These are phyloP conservation scores for Exophiala sp. DNA, from an alignment of 2,329 filamentous ascomycete genomes.

Conservation along the genomic window DNA sequence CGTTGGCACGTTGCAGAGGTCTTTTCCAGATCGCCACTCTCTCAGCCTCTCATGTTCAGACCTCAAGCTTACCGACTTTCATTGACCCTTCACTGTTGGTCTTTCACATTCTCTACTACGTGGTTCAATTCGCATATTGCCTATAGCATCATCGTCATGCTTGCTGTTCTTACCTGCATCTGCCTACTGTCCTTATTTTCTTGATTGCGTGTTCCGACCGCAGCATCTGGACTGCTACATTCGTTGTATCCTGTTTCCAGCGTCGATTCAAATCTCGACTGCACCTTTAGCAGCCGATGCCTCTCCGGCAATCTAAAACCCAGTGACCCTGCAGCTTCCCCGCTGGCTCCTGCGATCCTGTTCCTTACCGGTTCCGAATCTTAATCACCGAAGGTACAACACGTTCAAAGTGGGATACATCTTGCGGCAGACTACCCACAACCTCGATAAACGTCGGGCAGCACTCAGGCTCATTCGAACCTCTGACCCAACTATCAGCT, in stretches of 20 bases:
- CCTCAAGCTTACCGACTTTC: slow-evolving; percentile 8
- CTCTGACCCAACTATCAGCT: neutral
- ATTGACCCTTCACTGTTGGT: neutral
- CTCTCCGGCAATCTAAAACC: slow-evolving; percentile 3
- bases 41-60: slow-evolving; percentile 23
- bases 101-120: slow-evolving; percentile 4
- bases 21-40: slow-evolving; percentile 14
- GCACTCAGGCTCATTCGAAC: neutral
- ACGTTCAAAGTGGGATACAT: too few species aligned
- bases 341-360: too few species aligned
- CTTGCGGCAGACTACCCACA: neutral
- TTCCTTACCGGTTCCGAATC: too few species aligned
- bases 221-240: slow-evolving; percentile 8
- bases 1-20: slow-evolving; percentile 25
- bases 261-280: slow-evolving; percentile 2
- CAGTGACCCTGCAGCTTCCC: slow-evolving; percentile 5
- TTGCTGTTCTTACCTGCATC: slow-evolving; percentile 8
- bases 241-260: slow-evolving; percentile 6
- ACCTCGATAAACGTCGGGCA: neutral
- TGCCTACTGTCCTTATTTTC: slow-evolving; percentile 7
- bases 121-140: slow-evolving; percentile 9
- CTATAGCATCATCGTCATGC: slow-evolving; percentile 18
- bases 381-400: too few species aligned
- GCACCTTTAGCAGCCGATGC: slow-evolving; percentile 1
- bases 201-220: slow-evolving; percentile 3